phyloP scores from a whole-genome alignment of 2,329 filamentous ascomycete genomes.

The Zasmidium angulare region DNA sequence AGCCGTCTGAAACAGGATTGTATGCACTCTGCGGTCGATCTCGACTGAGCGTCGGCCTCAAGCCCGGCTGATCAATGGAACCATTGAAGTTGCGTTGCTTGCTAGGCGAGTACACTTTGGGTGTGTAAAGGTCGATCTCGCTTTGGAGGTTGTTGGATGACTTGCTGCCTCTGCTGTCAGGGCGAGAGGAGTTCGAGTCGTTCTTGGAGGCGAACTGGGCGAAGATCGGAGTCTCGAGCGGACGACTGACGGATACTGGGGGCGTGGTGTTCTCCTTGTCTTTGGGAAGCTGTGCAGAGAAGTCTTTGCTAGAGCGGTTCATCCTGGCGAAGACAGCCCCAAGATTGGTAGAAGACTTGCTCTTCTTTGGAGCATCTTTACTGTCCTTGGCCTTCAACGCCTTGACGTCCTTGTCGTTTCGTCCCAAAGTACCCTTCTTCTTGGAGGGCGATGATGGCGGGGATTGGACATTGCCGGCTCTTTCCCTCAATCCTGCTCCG shows the following conservation, averaged over 20 bases:
- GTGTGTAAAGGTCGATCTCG: constrained; percentile 60
- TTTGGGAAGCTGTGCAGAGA: constrained; percentile 56
- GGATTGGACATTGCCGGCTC: constrained; percentile 34
- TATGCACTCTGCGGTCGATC: constrained; percentile 31
- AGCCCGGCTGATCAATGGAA: constrained; percentile 39
- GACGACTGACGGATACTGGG: constrained; percentile 43
- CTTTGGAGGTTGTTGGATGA: constrained; percentile 48
- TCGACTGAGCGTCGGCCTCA: constrained; percentile 44
- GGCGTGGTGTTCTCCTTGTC: constrained; percentile 84
- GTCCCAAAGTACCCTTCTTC: constrained; percentile 14
- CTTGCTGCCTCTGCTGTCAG: constrained; percentile 48
- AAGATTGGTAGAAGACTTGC: constrained; percentile 82
- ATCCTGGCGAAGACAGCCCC: constrained; percentile 71
- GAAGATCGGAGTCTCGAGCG: constrained; percentile 70
- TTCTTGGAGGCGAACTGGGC: constrained; percentile 63
- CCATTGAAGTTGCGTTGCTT: constrained; percentile 61
- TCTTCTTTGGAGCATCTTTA: constrained; percentile 56
- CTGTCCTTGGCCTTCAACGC: constrained; percentile 33
- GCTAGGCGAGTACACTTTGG: constrained; percentile 58
- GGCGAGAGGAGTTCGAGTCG: constrained; percentile 29
- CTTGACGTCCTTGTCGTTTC: constrained; percentile 37
- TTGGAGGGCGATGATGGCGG: constrained; percentile 33
- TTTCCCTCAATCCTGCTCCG: constrained; percentile 14
- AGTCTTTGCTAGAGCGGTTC: constrained; percentile 65
- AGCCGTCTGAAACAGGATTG: constrained; percentile 17